Evolutionary conservation across 2,329 filamentous ascomycete genomes (phyloP), one percentile per base, ranked within the genome.

Genomic region (Aspergillus fumigatus): DNA sequence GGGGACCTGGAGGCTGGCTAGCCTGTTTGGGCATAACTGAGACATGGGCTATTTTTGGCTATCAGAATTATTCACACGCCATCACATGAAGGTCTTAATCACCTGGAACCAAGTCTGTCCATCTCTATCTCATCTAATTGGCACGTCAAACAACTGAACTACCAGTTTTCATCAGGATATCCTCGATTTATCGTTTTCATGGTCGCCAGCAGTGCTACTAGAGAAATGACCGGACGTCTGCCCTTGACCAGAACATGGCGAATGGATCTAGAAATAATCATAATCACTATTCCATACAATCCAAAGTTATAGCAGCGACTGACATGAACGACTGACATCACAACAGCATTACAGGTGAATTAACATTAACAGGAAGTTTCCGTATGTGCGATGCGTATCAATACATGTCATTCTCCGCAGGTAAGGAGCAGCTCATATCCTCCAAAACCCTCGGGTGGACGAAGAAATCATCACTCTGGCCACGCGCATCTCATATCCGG

Each of bases 11-110:
- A 45, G 41, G n/a, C 10, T 21, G 14, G n/a, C 43, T 47, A 47
- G 23, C 43, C 43, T 25, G 21, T 47, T 47, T 53, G 59, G 61
- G 32, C 41, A 1, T 43, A 48, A 54, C 53, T 65, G 62, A 65
- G 64, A 66, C 61, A 65, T 47, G 48, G 48, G 56, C 62, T 66
- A 66, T 65, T 66, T 65, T 65, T 65, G 59, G 54, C 6, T 17
- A 19, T 21, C 52, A 26, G 56, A 53, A 47, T 26, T 48, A 51
- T 52, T 45, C 45, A 50, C 56, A 50, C 56, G 47, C 48, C 23
- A 19, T 48, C 32, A 50, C 43, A 47, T 11, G 19, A 11, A 25
- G 21, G 19, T 47, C 21, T 25, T 21, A 41, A 17, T 32, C 10
- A 32, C 10, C 17, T 41, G 1, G 38, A 19, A 19, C 38, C 5